A percentile compares a stretch with the other conserved stretches of the same genome.
Evolutionary conservation across 2,329 filamentous ascomycete genomes (phyloP).

Genomic region (Paecilomyces sp.): DNA sequence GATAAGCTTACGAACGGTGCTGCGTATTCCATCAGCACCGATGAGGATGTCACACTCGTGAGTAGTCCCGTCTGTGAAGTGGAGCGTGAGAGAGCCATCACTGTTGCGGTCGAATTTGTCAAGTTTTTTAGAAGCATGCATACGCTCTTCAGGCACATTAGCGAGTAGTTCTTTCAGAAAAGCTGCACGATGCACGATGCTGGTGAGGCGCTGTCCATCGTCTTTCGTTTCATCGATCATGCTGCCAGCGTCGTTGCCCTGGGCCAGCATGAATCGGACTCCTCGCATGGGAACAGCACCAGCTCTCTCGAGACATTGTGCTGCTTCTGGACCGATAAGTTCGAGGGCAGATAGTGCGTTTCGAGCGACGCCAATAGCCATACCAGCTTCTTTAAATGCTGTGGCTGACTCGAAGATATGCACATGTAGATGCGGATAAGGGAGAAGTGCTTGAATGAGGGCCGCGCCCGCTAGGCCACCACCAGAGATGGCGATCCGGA

Average conservation of each 20-base stretch:
- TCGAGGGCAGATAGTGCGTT: conserved; percentile 31
- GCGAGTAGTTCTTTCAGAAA: conserved; percentile 5
- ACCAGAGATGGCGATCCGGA: conserved; percentile 30
- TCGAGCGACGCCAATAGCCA: conserved; percentile 31
- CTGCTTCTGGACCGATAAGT: conserved; percentile 20
- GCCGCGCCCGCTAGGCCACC: conserved; percentile 33
- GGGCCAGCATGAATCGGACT: conserved; percentile 4
- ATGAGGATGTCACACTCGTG: conserved; percentile 24
- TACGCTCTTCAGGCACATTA: conserved; percentile 14
- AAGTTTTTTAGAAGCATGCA: conserved; percentile 24
- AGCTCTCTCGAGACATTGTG: not conserved
- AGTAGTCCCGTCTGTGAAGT: conserved; percentile 18
- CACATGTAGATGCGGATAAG: conserved; percentile 25
- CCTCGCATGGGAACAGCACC: conserved; percentile 17
- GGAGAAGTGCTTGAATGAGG: conserved; percentile 28
- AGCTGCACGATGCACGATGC: conserved; percentile 2
- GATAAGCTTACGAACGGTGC: conserved; percentile 19
- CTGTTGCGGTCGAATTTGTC: conserved; percentile 8
- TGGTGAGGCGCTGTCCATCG: conserved; percentile 11
- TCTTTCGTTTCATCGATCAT: conserved; percentile 26
- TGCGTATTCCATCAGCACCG: conserved; percentile 31
- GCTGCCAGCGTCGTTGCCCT: conserved; percentile 20
- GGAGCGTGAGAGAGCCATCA: conserved; percentile 8
- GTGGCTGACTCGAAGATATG: conserved; percentile 31
- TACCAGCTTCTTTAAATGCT: conserved; percentile 28